Conservation (phyloP, 345 rosid species). For the Acer saccharum region DNA sequence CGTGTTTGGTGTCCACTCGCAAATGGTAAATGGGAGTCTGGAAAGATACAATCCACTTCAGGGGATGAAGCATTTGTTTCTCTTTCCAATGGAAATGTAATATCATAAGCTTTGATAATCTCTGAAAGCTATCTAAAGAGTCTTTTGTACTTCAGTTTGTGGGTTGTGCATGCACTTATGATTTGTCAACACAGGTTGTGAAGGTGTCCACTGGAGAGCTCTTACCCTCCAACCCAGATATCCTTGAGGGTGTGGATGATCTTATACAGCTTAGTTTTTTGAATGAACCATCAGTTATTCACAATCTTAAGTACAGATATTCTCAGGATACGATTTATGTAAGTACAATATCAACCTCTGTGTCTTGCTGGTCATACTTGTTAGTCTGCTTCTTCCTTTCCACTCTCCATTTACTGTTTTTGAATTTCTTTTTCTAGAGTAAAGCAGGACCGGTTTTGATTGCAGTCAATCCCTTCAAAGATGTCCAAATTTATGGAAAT, state of each 20-base stretch:
- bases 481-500: slow-evolving; percentile 61
- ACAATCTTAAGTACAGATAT: slow-evolving; percentile 82
- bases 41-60: slow-evolving; percentile 70
- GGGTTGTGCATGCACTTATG: slow-evolving; percentile 30
- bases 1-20: slow-evolving; percentile 75
- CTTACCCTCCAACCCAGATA: slow-evolving; percentile 93
- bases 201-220: slow-evolving; percentile 71
- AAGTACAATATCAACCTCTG: slow-evolving; percentile 39
- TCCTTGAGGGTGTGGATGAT: slow-evolving; percentile 84
- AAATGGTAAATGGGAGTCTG: slow-evolving; percentile 72
- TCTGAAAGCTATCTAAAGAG: slow-evolving; percentile 10
- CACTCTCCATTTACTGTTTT: slow-evolving; percentile 19
- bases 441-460: slow-evolving; percentile 94
- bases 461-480: slow-evolving; percentile 88
- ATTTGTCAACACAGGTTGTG: slow-evolving; percentile 55
- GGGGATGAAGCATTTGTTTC: slow-evolving; percentile 67
- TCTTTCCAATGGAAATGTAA: slow-evolving; percentile 69
- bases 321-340: slow-evolving; percentile 83
- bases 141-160: slow-evolving; percentile 20
- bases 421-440: slow-evolving; percentile 51
- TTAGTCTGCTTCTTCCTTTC: slow-evolving; percentile 9
- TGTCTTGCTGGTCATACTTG: slow-evolving; percentile 4
- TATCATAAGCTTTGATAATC: slow-evolving; percentile 24
- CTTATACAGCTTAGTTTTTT: slow-evolving; percentile 91
- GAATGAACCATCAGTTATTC: slow-evolving; percentile 92